A percentile compares a stretch with the other conserved stretches of the same genome.
phyloP scores from a whole-genome alignment of 352 stramenopile species.

The Phytophthora megakarya region DNA sequence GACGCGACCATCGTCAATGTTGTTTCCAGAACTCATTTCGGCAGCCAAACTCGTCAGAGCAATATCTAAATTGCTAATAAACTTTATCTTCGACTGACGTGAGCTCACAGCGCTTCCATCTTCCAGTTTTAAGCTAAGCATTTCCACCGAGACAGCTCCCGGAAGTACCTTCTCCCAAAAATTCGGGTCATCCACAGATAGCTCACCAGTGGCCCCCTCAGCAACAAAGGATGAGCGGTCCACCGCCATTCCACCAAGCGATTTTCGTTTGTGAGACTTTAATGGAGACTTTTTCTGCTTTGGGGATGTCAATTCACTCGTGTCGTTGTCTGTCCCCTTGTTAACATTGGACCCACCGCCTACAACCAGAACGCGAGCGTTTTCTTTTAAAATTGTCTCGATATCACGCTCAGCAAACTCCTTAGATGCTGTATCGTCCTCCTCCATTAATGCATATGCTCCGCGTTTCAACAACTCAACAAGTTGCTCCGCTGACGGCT shows the following conservation, averaged over 20 bases:
- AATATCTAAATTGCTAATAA: slow-evolving; percentile 88
- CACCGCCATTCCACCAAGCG: slow-evolving; percentile 77
- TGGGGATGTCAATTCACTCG: slow-evolving; percentile 25
- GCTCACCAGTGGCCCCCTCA: slow-evolving; percentile 87
- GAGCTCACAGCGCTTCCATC: slow-evolving; percentile 82
- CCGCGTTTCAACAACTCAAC: slow-evolving; percentile 97
- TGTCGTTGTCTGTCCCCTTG: slow-evolving; percentile 35
- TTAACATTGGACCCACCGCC: slow-evolving; percentile 41
- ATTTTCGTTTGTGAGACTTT: slow-evolving; percentile 72
- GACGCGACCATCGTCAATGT: slow-evolving; percentile 48
- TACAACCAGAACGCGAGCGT: slow-evolving; percentile 77
- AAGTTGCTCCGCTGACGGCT: slow-evolving; percentile 91
- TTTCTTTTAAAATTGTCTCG: slow-evolving; percentile 94
- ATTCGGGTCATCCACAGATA: slow-evolving; percentile 96
- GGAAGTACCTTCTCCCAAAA: slow-evolving; percentile 96
- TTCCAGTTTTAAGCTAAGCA: slow-evolving; percentile 88
- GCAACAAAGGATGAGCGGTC: slow-evolving; percentile 92
- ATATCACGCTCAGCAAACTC: slow-evolving; percentile 97
- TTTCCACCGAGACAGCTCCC: slow-evolving; percentile 84
- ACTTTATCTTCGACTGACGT: slow-evolving; percentile 87
- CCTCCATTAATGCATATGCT: slow-evolving; percentile 98
- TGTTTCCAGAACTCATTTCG: slow-evolving; percentile 61
- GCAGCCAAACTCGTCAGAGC: slow-evolving; percentile 69
- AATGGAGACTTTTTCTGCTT: slow-evolving; percentile 46
- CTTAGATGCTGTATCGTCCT: slow-evolving; percentile 94